Base-by-base conservation (phyloP, 768 basidiomycete species). In the Kondoa subrosea region DNA sequence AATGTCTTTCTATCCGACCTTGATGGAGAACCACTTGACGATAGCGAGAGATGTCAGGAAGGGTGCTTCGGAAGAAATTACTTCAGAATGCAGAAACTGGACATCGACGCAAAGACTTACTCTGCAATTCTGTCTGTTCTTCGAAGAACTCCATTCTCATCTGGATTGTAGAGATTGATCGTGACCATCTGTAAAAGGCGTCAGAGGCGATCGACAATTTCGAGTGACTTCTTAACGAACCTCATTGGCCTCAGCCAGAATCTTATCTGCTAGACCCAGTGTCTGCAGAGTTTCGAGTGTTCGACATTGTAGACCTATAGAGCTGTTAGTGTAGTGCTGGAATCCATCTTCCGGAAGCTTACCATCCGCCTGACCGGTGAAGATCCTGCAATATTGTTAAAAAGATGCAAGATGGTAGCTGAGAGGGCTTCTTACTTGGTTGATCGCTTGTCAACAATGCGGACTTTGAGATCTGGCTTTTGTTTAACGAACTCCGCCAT, bases 291-390 rank as follows among this genome's bases (percentile, higher is more conserved):
- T 64, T 67, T 75, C 74, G 34, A 75, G 64, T 25, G 74, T 70
- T 15, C 74, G 66, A 26, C 67, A 71, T 69, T 74, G 70, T 26
- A 34, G 29, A 29, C 29, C 29, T 34, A 29, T 14, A 15, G 29
- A 31, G 17, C 27, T 16, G 63, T 64, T 21, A 64, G 63, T 14
- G 34, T 14, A 14, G 16, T 34, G 62, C n/a, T 61, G 17, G 63
- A 34, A 16, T 31, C 30, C 66, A 34, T 21, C 56, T 57, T 32
- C 67, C n/a, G n/a, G n/a, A n/a, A n/a, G 66, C 67, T 74, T 66
- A 0, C 74, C 74, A 40, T 75, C 74, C 0, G 74, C 74, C 34
- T 75, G 74, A 2, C 74, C 74, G 66, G 72, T 25, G 21, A 69
- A 69, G 16, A 69, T 57, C 26, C 56, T 34, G 16, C 15, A 2